Conservation (phyloP, 176 grass and related monocot genomes). For the Triticum turgidum region DNA sequence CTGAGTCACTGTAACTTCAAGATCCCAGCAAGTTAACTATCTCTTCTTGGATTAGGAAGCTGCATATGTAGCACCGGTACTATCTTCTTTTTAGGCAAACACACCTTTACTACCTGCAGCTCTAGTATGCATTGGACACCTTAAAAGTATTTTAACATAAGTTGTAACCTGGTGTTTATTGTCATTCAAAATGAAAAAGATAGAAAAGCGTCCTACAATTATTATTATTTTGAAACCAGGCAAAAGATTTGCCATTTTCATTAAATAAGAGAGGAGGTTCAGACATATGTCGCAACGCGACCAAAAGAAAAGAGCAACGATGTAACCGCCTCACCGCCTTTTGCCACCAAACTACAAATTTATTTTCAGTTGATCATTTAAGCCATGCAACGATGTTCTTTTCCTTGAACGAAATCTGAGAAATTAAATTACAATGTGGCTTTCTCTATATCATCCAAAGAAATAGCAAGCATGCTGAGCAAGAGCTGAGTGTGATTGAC, state of each 20-base stretch:
- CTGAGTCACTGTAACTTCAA: neutral
- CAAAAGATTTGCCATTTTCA: too few relatives aligned
- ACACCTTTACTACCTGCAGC: neutral
- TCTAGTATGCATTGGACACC: neutral
- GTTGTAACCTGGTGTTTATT: neutral
- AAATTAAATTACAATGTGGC: too few relatives aligned
- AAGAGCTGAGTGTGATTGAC: too few relatives aligned
- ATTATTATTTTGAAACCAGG: too few relatives aligned
- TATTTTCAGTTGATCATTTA: neutral
- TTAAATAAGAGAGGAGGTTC: too few relatives aligned
- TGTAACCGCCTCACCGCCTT: too few relatives aligned
- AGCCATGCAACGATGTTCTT: neutral
- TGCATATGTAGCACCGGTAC: neutral
- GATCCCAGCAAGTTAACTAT: neutral
- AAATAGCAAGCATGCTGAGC: too few relatives aligned
- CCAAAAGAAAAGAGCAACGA: too few relatives aligned
- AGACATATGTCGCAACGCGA: too few relatives aligned
- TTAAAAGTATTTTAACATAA: neutral
- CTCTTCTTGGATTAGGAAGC: neutral
- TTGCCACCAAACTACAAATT: neutral
- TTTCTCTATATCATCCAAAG: too few relatives aligned
- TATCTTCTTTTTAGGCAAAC: too few relatives aligned
- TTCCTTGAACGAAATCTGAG: too few relatives aligned
- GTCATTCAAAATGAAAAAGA: neutral
- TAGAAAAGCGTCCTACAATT: neutral